A percentile compares a stretch with the other conserved stretches of the same genome.
These are phyloP conservation scores for Boletus sp. DNA, from an alignment of 1,284 basidiomycete species.

Conservation along the genomic window DNA sequence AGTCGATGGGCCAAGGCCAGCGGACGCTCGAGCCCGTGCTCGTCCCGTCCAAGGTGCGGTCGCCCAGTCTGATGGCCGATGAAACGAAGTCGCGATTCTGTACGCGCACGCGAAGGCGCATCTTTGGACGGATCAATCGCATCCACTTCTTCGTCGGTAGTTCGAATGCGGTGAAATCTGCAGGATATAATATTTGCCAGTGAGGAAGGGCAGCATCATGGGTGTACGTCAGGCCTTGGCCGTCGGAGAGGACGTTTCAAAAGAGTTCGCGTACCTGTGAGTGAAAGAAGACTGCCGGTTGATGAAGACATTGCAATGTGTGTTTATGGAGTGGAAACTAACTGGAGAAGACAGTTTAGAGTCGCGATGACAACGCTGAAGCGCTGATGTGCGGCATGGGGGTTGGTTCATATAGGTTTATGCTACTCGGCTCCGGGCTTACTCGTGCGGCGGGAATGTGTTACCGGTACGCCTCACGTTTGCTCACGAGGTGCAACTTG, in stretches of 20 bases:
- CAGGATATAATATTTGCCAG: too few species aligned
- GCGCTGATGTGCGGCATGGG: too few species aligned
- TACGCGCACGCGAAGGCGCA: constrained; percentile 21
- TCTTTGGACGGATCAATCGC: constrained; percentile 17
- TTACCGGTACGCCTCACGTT: neutral
- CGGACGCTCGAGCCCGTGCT: constrained; percentile 1
- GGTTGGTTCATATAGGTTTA: neutral
- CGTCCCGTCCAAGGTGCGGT: neutral
- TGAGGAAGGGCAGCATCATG: too few species aligned
- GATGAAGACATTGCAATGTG: constrained; percentile 5
- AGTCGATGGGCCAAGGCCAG: constrained; percentile 21
- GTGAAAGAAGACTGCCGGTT: constrained; percentile 12
- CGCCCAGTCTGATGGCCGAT: constrained; percentile 5
- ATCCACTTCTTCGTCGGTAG: constrained; percentile 24
- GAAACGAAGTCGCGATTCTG: constrained; percentile 17
- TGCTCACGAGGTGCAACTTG: neutral
- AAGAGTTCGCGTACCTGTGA: constrained; percentile 14
- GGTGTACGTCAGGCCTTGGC: neutral
- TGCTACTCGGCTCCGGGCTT: constrained; percentile 15
- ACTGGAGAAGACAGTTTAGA: neutral
- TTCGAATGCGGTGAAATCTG: constrained; percentile 26
- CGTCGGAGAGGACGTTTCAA: neutral
- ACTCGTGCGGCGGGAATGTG: neutral
- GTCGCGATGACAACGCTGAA: neutral
- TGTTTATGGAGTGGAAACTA: neutral